Evolutionary conservation across 1,284 basidiomycete genomes (phyloP).

Genomic region (Spongiforma sp.): DNA sequence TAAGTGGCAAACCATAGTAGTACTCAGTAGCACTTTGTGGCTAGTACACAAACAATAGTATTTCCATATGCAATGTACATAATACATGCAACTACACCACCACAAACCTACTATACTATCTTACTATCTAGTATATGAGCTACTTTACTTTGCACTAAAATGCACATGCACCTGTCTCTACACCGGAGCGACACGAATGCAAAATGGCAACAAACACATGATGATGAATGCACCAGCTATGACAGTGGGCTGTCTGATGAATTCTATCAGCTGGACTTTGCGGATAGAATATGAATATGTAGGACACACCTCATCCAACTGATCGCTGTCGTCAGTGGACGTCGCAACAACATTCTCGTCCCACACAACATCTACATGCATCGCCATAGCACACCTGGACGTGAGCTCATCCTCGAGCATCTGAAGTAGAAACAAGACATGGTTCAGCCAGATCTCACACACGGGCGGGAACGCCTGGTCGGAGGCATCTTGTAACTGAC

Average conservation of each 20-base stretch:
- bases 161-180: constrained; percentile 42
- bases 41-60: too few relatives aligned
- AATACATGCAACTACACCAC: too few relatives aligned
- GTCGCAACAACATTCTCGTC: constrained; percentile 34
- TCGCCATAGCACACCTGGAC: constrained; percentile 21
- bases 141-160: constrained; percentile 53
- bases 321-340: background rate
- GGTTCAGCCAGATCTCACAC: constrained; percentile 41
- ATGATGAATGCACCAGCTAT: constrained; percentile 49
- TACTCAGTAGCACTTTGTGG: too few relatives aligned
- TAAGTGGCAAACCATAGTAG: too few relatives aligned
- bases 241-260: constrained; percentile 34
- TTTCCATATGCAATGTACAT: too few relatives aligned
- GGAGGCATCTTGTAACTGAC: constrained; percentile 28
- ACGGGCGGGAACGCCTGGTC: constrained; percentile 39
- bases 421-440: constrained; percentile 34
- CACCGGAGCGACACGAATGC: too few relatives aligned
- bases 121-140: too few relatives aligned
- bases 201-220: constrained; percentile 48
- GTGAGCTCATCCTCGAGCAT: constrained; percentile 35
- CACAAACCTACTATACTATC: too few relatives aligned
- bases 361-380: constrained; percentile 40
- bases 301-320: background rate
- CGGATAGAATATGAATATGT: too few relatives aligned
- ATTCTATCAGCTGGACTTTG: too few relatives aligned